Percentiles rank a stretch among this genome's conserved stretches.
phyloP scores from a whole-genome alignment of 179 eudicot species.

The Amaranthus tricolor region DNA sequence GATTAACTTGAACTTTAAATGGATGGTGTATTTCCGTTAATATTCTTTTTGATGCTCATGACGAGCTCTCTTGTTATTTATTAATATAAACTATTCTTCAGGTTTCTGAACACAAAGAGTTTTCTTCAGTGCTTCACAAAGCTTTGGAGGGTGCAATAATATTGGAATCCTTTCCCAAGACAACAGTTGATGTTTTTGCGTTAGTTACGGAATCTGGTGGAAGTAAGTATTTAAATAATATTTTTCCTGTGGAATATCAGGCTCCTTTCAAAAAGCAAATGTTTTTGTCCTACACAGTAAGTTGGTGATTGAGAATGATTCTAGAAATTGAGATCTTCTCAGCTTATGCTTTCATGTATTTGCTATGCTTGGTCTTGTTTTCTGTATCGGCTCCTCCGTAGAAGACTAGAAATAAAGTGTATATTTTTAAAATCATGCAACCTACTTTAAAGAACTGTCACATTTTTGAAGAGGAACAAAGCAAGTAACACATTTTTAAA shows the following conservation, averaged over 20 bases:
- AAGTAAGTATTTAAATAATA: conserved; percentile 44
- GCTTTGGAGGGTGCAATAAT: conserved; percentile 91
- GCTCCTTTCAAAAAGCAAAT: background rate
- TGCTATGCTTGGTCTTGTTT: background rate
- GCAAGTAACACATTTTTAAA: background rate
- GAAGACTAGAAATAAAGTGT: background rate
- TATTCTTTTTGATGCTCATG: background rate
- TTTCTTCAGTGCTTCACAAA: conserved; percentile 76
- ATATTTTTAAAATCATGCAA: background rate
- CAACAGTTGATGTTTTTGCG: conserved; percentile 96
- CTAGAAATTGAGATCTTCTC: background rate
- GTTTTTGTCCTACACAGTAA: background rate
- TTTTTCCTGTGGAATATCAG: background rate
- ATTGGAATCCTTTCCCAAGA: conserved; percentile 88
- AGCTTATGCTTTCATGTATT: background rate
- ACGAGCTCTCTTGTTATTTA: background rate
- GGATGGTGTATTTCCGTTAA: background rate
- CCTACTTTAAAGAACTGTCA: background rate
- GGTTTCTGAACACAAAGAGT: conserved; percentile 76
- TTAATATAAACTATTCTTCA: conserved; percentile 20
- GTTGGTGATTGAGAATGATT: background rate
- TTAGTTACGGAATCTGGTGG: conserved; percentile 96
- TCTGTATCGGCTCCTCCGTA: background rate
- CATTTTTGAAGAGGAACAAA: background rate
- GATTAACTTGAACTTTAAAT: conserved; percentile 5